phyloP scores from a whole-genome alignment of 192 early-diverging fungal species.

The Mortierella claussenii region DNA sequence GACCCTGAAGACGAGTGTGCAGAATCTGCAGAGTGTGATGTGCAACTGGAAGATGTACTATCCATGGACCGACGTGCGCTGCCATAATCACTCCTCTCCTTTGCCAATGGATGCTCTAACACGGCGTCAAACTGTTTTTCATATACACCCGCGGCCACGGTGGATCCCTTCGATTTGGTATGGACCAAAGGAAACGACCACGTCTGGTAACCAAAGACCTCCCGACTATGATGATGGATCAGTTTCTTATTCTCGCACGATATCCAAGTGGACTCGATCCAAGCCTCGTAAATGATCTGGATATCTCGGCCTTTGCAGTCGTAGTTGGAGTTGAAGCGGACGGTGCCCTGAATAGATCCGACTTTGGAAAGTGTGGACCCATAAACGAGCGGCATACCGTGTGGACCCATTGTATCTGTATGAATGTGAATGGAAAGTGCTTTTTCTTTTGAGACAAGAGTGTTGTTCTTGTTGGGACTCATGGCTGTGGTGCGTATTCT shows the following conservation, averaged over 20 bases:
- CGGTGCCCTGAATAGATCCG: slow-evolving; percentile 30
- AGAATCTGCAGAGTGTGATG: neutral
- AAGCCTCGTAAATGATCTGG: slow-evolving; percentile 50
- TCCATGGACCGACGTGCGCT: slow-evolving; percentile 3
- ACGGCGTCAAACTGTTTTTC: slow-evolving; percentile 26
- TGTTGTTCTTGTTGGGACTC: too few species aligned
- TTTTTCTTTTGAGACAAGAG: slow-evolving; percentile 18
- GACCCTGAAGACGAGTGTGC: neutral
- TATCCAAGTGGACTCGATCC: slow-evolving; percentile 25
- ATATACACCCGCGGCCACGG: slow-evolving; percentile 23
- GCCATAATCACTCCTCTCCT: neutral
- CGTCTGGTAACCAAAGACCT: slow-evolving; percentile 29
- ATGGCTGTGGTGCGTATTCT: too few species aligned
- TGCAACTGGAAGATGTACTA: slow-evolving; percentile 2
- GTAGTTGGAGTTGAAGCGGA: slow-evolving; percentile 38
- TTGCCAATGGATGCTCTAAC: neutral
- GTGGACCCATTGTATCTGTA: slow-evolving; percentile 21
- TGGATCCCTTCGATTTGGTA: slow-evolving; percentile 26
- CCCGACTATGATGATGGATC: slow-evolving; percentile 11
- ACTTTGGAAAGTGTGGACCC: slow-evolving; percentile 20
- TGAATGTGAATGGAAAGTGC: slow-evolving; percentile 41
- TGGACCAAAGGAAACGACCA: slow-evolving; percentile 33
- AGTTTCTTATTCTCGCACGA: slow-evolving; percentile 14
- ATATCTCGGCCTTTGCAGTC: slow-evolving; percentile 50
- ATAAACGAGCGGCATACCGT: slow-evolving; percentile 46